phyloP scores from a whole-genome alignment of 768 basidiomycete genomes.

The Macrolepiota fuliginosa region DNA sequence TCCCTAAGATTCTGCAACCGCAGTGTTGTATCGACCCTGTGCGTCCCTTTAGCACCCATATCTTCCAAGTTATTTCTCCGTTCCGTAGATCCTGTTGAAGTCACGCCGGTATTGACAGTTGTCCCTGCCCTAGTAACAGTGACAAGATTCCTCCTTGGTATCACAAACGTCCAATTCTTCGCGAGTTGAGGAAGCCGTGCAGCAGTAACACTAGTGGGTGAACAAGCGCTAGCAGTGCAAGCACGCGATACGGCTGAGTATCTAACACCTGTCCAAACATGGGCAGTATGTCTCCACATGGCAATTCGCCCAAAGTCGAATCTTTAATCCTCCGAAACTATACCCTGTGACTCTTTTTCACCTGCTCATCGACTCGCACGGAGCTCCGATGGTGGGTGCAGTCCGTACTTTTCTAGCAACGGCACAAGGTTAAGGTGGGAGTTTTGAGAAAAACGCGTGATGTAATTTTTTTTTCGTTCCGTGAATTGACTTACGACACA shows the following conservation, averaged over 20 bases:
- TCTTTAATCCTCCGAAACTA: background rate
- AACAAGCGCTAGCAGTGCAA: background rate
- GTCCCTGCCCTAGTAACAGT: background rate
- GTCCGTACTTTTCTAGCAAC: background rate
- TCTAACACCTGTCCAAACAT: conserved; percentile 8
- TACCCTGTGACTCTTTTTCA: background rate
- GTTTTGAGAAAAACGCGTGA: background rate
- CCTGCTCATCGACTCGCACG: background rate
- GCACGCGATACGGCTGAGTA: background rate
- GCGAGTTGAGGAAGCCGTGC: background rate
- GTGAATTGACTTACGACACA: background rate
- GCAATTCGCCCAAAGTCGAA: background rate
- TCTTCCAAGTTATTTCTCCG: background rate
- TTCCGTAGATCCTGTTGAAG: background rate
- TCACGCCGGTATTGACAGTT: background rate
- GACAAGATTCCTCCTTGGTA: background rate
- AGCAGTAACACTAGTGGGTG: background rate
- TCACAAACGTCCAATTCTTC: background rate
- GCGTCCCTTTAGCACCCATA: conserved; percentile 37
- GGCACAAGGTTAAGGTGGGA: background rate
- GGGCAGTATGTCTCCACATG: conserved; percentile 13
- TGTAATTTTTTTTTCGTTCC: background rate
- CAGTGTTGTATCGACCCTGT: conserved; percentile 59
- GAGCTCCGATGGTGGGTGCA: background rate
- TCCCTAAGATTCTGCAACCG: conserved; percentile 63